Evolutionary conservation across 2,329 filamentous ascomycete genomes (phyloP).

Genomic region (Sporothrix brunneoviolacea): DNA sequence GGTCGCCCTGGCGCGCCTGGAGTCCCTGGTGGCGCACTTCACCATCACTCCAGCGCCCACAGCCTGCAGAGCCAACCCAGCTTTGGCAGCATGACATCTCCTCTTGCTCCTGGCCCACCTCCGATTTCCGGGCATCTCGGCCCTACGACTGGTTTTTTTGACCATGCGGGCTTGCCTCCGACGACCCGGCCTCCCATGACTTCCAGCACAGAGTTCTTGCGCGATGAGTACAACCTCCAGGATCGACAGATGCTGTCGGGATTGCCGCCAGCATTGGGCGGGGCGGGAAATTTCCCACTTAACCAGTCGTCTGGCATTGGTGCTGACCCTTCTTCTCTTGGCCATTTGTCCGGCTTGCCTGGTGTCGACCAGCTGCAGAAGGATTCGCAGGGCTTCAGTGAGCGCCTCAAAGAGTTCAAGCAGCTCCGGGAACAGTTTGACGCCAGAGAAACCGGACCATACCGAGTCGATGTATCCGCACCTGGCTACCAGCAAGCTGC

Average conservation of each 20-base stretch:
- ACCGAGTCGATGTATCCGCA: neutral
- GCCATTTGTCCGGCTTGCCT: constrained; percentile 47
- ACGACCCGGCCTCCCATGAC: constrained; percentile 37
- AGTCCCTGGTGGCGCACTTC: constrained; percentile 47
- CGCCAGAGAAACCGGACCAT: constrained; percentile 33
- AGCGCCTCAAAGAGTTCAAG: constrained; percentile 78
- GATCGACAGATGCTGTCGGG: constrained; percentile 49
- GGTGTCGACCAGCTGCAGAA: constrained; percentile 42
- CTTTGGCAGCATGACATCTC: constrained; percentile 90
- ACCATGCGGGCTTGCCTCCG: constrained; percentile 42
- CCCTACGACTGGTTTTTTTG: constrained; percentile 64
- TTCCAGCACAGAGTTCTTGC: constrained; percentile 46
- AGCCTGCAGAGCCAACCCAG: constrained; percentile 96
- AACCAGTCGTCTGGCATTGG: constrained; percentile 30
- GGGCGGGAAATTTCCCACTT: constrained; percentile 28
- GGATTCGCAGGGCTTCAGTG: constrained; percentile 55
- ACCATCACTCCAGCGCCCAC: constrained; percentile 92
- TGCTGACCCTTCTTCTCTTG: constrained; percentile 34
- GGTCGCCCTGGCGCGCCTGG: constrained; percentile 27
- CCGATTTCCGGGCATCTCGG: constrained; percentile 51
- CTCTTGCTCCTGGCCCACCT: constrained; percentile 53
- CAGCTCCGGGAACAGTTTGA: constrained; percentile 69
- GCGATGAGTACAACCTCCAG: constrained; percentile 58
- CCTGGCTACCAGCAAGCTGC: constrained; percentile 5
- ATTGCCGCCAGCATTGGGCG: constrained; percentile 28